Evolutionary conservation across 768 basidiomycete species (phyloP).

Genomic region (Pleurotus pulmonarius): DNA sequence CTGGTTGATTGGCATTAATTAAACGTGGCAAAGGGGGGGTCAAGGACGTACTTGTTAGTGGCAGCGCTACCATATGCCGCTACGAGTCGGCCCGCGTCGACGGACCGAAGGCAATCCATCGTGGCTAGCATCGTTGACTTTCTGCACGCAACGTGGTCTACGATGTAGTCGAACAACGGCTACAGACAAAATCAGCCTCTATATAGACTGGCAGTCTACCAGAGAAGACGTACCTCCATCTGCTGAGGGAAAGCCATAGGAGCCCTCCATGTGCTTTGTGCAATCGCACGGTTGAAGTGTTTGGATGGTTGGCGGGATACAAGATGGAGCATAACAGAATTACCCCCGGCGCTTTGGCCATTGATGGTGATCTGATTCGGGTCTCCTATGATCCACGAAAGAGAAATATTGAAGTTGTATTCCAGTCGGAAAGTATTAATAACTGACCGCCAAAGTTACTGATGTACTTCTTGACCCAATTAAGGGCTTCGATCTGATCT

Average conservation of each 20-base stretch:
- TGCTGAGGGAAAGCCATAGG: slow-evolving; percentile 49
- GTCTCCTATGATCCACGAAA: too few relatives aligned
- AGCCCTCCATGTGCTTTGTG: slow-evolving; percentile 54
- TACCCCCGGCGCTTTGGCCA: background rate
- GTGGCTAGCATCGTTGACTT: slow-evolving; percentile 25
- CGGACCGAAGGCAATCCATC: slow-evolving; percentile 45
- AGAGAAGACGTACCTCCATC: slow-evolving; percentile 35
- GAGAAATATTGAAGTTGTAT: background rate
- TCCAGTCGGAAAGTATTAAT: too few relatives aligned
- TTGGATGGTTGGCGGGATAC: slow-evolving; percentile 35
- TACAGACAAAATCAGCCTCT: slow-evolving; percentile 15
- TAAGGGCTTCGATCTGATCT: slow-evolving; percentile 27
- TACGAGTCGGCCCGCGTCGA: slow-evolving; percentile 45
- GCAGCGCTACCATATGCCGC: slow-evolving; percentile 46
- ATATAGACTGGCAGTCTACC: background rate
- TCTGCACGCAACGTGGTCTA: slow-evolving; percentile 47
- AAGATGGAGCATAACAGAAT: slow-evolving; percentile 48
- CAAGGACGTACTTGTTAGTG: slow-evolving; percentile 25
- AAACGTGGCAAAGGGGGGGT: slow-evolving; percentile 20
- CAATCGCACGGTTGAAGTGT: slow-evolving; percentile 54
- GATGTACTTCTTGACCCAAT: slow-evolving; percentile 59
- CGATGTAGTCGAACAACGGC: slow-evolving; percentile 52
- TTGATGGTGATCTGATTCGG: slow-evolving; percentile 41
- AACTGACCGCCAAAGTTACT: slow-evolving; percentile 43
- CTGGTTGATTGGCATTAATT: slow-evolving; percentile 23